phyloP scores from a whole-genome alignment of 1,284 basidiomycete species.

The Sphagnurus paluster region DNA sequence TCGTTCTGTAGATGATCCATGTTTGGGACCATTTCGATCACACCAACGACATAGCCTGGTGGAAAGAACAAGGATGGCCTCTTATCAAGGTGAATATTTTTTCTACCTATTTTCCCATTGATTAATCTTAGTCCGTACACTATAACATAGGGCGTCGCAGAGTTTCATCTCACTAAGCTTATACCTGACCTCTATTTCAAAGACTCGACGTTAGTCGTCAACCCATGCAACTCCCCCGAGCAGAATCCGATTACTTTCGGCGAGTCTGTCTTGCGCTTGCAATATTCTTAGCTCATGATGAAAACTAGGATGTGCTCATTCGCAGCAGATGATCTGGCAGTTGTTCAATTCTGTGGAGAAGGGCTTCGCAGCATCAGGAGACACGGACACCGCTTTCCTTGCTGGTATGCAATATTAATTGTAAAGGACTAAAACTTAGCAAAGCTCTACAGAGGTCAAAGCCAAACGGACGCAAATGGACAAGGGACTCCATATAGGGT shows the following conservation, averaged over 20 bases:
- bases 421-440: neutral
- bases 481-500: constrained; percentile 71
- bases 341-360: constrained; percentile 67
- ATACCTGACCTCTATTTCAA: constrained; percentile 64
- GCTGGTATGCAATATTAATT: constrained; percentile 40
- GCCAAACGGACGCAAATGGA: constrained; percentile 63
- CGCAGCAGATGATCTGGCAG: constrained; percentile 73
- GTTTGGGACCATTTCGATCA: constrained; percentile 79
- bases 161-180: constrained; percentile 71
- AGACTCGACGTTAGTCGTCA: constrained; percentile 66
- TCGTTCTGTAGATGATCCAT: constrained; percentile 66
- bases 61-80: constrained; percentile 69
- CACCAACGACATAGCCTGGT: constrained; percentile 68
- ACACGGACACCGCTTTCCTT: constrained; percentile 61
- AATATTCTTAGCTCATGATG: neutral
- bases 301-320: constrained; percentile 63
- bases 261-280: constrained; percentile 28
- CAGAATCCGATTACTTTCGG: constrained; percentile 70
- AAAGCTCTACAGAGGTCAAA: constrained; percentile 47
- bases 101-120: neutral
- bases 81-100: constrained; percentile 54
- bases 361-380: constrained; percentile 63
- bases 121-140: neutral
- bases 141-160: constrained; percentile 58
- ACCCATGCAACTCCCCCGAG: constrained; percentile 77